Conservation (phyloP, 371 early-diverging fungal genomes). For the Rhizomucor pusillus region DNA sequence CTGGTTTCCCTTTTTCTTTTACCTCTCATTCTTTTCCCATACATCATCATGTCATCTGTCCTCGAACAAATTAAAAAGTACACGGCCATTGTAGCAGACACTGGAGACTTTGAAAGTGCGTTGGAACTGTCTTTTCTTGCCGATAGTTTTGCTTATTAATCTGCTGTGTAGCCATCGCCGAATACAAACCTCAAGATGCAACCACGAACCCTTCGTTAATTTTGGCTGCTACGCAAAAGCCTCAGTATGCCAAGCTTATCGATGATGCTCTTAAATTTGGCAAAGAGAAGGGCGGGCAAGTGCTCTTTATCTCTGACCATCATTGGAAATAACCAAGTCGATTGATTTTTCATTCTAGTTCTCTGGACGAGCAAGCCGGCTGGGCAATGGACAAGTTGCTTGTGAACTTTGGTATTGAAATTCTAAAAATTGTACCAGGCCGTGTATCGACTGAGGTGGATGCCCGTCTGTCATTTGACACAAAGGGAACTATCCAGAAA, state of each 20-base stretch:
- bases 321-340: neutral
- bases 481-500: constrained; percentile 88
- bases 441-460: constrained; percentile 98
- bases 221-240: constrained; percentile 89
- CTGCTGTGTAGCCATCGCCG: constrained; percentile 74
- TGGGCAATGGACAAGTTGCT: constrained; percentile 93
- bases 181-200: constrained; percentile 98
- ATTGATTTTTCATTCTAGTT: neutral
- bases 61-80: constrained; percentile 81
- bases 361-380: constrained; percentile 67
- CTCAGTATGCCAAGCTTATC: constrained; percentile 85
- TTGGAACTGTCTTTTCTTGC: neutral
- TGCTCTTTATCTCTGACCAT: neutral
- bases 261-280: constrained; percentile 90
- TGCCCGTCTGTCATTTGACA: constrained; percentile 95
- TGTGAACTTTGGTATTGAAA: constrained; percentile 96
- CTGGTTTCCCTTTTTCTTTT: neutral
- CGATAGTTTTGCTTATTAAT: neutral
- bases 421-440: constrained; percentile 96
- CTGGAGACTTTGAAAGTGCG: constrained; percentile 96
- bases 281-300: constrained; percentile 67
- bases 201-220: constrained; percentile 99
- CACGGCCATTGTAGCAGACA: constrained; percentile 98
- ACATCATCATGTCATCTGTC: constrained; percentile 46
- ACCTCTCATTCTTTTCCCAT: neutral